phyloP scores from a whole-genome alignment of 257 asterid genomes.

The Solanum peruvianum region DNA sequence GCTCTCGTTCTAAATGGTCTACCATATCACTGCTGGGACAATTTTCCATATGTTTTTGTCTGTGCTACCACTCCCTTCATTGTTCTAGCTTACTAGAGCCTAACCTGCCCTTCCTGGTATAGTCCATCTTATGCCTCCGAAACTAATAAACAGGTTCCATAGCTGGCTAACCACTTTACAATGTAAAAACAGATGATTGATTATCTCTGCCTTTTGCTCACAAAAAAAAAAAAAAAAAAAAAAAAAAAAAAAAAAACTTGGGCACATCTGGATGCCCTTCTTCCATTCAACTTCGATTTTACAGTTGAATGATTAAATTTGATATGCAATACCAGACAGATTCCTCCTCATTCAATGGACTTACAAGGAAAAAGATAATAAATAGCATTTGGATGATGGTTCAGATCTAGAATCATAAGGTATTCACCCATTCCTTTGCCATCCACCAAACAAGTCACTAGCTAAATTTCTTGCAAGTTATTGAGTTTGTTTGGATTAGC shows the following conservation, averaged over 20 bases:
- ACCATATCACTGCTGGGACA: neutral
- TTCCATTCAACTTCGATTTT: neutral
- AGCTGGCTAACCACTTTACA: neutral
- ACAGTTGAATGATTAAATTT: neutral
- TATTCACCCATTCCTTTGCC: neutral
- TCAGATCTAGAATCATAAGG: neutral
- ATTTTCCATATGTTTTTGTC: neutral
- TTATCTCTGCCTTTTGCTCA: neutral
- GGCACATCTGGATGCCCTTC: neutral
- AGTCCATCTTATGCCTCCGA: neutral
- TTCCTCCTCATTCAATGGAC: neutral
- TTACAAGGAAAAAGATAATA: neutral
- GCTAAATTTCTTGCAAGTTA: neutral
- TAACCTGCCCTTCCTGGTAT: neutral
- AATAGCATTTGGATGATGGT: neutral
- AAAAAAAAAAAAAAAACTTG: neutral
- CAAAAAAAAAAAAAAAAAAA: neutral
- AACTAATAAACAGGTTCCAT: neutral
- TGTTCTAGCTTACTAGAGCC: neutral
- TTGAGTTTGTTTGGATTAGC: neutral
- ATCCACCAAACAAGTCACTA: neutral
- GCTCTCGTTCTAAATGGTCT: neutral
- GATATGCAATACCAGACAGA: neutral
- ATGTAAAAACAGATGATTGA: neutral
- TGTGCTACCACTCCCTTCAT: neutral